These are phyloP conservation scores for Exophiala alcalophila DNA, from an alignment of 2,329 filamentous ascomycete genomes.

Conservation along the genomic window DNA sequence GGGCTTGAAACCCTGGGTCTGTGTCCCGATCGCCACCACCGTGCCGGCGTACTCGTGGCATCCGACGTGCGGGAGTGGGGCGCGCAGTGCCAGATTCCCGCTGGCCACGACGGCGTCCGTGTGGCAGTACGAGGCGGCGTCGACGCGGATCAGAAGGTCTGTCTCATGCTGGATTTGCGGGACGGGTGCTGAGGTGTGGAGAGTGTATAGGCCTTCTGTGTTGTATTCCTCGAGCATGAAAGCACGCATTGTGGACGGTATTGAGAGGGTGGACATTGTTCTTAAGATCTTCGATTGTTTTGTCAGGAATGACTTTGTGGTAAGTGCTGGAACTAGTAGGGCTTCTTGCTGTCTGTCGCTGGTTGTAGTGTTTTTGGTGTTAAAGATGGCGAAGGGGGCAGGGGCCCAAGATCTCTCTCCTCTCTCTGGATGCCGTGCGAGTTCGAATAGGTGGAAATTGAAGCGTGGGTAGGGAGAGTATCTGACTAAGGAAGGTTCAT, in stretches of 20 bases:
- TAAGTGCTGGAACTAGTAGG: too few relatives aligned
- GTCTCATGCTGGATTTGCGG: constrained; percentile 44
- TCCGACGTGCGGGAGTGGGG: constrained; percentile 42
- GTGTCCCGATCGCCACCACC: constrained; percentile 34
- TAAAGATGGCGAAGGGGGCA: too few relatives aligned
- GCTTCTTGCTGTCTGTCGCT: too few relatives aligned
- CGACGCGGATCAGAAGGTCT: constrained; percentile 47
- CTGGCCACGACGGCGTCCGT: constrained; percentile 41
- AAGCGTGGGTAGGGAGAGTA: too few relatives aligned
- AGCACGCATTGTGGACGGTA: constrained; percentile 25
- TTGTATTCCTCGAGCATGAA: constrained; percentile 23
- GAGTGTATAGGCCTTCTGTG: constrained; percentile 21
- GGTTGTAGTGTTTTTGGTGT: too few relatives aligned
- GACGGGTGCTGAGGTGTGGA: constrained; percentile 25
- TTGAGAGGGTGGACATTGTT: not conserved
- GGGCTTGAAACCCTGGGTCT: constrained; percentile 1
- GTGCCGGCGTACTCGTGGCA: constrained; percentile 49
- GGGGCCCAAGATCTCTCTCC: too few relatives aligned
- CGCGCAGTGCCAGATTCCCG: constrained; percentile 37
- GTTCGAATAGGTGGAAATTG: too few relatives aligned
- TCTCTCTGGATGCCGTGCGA: too few relatives aligned
- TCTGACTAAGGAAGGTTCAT: too few relatives aligned
- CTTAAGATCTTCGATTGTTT: too few relatives aligned
- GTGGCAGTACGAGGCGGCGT: constrained; percentile 50
- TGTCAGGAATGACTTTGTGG: too few relatives aligned